A percentile compares a stretch with the other conserved stretches of the same genome.
These are phyloP conservation scores for Hemisphaericaspora lyxosophila DNA, from an alignment of 1,139 yeast species.

Conservation along the genomic window DNA sequence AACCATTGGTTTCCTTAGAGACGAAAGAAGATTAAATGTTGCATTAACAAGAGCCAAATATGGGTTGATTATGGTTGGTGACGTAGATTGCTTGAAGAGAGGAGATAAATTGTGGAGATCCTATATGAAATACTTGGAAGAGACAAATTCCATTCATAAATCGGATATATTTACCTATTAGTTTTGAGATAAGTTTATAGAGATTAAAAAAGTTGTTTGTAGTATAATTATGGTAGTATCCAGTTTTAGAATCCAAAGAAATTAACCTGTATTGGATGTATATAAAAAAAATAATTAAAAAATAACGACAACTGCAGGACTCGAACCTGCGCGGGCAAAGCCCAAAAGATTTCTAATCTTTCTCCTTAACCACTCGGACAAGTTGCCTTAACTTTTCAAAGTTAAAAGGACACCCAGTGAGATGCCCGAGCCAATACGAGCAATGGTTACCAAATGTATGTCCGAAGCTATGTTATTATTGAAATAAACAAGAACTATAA, in stretches of 20 bases:
- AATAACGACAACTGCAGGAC: slow-evolving; percentile 54
- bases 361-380: slow-evolving; percentile 39
- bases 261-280: too few species aligned
- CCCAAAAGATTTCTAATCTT: slow-evolving; percentile 59
- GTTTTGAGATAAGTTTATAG: background rate
- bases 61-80: slow-evolving; percentile 58
- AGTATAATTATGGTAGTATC: too few species aligned
- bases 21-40: slow-evolving; percentile 58
- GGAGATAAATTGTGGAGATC: slow-evolving; percentile 52
- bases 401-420: too few species aligned
- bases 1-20: slow-evolving; percentile 59
- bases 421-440: too few species aligned
- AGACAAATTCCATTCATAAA: slow-evolving; percentile 15
- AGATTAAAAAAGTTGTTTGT: too few species aligned
- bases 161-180: slow-evolving; percentile 13
- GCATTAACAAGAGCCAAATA: slow-evolving; percentile 64
- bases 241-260: too few species aligned
- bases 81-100: slow-evolving; percentile 45
- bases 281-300: slow-evolving; percentile 18
- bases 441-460: too few species aligned
- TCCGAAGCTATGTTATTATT: too few species aligned
- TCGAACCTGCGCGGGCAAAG: slow-evolving; percentile 62
- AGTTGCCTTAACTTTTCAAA: too few species aligned
- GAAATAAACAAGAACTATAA: too few species aligned
- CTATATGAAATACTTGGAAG: slow-evolving; percentile 42